These are phyloP conservation scores for Colletotrichum aenigma DNA, from an alignment of 2,329 filamentous ascomycete species.

Conservation along the genomic window DNA sequence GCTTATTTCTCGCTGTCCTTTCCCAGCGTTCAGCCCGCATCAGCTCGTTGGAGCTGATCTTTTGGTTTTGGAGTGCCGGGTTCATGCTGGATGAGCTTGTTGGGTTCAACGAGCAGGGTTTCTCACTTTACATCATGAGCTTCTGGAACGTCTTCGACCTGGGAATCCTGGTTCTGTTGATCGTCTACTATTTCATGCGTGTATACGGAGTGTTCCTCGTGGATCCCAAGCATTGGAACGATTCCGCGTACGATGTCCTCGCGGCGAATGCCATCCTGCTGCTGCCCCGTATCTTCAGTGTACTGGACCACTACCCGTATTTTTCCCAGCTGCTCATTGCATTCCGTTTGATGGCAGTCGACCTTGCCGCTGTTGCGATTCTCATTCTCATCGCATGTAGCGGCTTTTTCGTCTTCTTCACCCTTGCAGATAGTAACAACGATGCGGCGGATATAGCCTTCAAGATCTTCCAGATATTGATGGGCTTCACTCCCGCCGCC, in stretches of 20 bases:
- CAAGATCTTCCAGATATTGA: slow-evolving; percentile 89
- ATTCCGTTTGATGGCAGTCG: slow-evolving; percentile 91
- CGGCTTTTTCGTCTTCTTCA: slow-evolving; percentile 95
- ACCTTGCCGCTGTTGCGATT: slow-evolving; percentile 83
- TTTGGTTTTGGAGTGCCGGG: slow-evolving; percentile 97
- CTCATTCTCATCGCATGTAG: slow-evolving; percentile 88
- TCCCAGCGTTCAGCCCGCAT: slow-evolving; percentile 77
- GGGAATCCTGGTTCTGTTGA: slow-evolving; percentile 83
- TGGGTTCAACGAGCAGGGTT: slow-evolving; percentile 95
- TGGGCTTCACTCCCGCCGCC: slow-evolving; percentile 94
- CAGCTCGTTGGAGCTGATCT: slow-evolving; percentile 82
- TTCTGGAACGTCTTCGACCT: slow-evolving; percentile 98
- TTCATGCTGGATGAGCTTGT: slow-evolving; percentile 97
- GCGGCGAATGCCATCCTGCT: slow-evolving; percentile 89
- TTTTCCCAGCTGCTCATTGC: slow-evolving; percentile 95
- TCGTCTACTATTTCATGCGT: slow-evolving; percentile 88
- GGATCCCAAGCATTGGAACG: slow-evolving; percentile 75
- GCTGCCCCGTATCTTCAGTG: slow-evolving; percentile 88
- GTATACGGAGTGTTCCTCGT: slow-evolving; percentile 86
- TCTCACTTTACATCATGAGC: slow-evolving; percentile 95
- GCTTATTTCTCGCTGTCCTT: slow-evolving; percentile 84
- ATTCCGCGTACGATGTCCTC: slow-evolving; percentile 91
- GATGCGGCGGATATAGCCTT: slow-evolving; percentile 81
- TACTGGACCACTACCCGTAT: slow-evolving; percentile 93
- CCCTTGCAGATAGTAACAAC: slow-evolving; percentile 74